Evolutionary conservation across 2,329 filamentous ascomycete species (phyloP).

Genomic region (Penicillium sp.): DNA sequence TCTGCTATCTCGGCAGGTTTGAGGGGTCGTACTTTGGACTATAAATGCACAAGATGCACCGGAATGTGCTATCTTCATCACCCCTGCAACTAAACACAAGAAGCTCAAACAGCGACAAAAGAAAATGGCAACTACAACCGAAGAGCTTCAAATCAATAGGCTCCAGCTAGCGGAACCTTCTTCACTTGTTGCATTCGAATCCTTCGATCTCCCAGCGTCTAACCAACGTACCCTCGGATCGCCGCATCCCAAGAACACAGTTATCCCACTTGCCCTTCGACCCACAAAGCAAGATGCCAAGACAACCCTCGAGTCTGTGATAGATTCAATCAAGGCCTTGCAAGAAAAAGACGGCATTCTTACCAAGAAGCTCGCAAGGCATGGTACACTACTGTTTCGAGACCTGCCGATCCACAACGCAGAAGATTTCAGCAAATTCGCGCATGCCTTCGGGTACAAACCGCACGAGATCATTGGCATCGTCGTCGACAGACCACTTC

Average conservation of each 20-base stretch:
- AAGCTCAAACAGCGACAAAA: neutral
- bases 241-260: conserved; percentile 41
- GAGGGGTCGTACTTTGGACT: neutral
- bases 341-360: conserved; percentile 33
- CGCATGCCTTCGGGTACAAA: conserved; percentile 50
- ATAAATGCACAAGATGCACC: neutral
- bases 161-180: conserved; percentile 23
- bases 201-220: conserved; percentile 42
- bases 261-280: conserved; percentile 43
- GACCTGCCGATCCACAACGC: conserved; percentile 47
- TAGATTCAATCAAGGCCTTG: conserved; percentile 42
- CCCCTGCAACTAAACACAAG: neutral
- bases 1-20: neutral
- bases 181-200: conserved; percentile 33
- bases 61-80: neutral
- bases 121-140: conserved; percentile 9
- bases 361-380: conserved; percentile 45
- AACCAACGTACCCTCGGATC: conserved; percentile 44
- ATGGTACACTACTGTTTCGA: conserved; percentile 51
- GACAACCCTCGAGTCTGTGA: conserved; percentile 34
- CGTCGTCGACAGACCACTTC: conserved; percentile 47
- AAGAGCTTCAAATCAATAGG: neutral
- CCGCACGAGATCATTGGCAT: conserved; percentile 55
- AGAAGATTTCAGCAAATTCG: conserved; percentile 50
- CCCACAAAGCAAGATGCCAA: conserved; percentile 24